phyloP scores from a whole-genome alignment of 2,329 filamentous ascomycete genomes.

The Trichoderma hamatum region DNA sequence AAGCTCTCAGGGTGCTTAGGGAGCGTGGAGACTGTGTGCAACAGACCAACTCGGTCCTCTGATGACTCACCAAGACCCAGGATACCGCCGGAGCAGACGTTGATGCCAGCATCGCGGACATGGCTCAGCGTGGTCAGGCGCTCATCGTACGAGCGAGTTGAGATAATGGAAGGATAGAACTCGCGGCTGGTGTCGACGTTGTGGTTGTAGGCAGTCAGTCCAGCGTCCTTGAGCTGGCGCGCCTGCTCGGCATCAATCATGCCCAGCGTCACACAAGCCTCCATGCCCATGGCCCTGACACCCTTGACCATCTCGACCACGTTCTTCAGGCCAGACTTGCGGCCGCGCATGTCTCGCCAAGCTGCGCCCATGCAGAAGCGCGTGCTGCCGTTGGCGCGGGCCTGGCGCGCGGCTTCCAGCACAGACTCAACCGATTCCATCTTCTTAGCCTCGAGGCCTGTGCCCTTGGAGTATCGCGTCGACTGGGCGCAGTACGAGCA shows the following conservation, averaged over 20 bases:
- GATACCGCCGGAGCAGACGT: conserved; percentile 89
- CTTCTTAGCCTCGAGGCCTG: conserved; percentile 78
- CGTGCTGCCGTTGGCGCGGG: conserved; percentile 82
- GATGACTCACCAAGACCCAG: conserved; percentile 80
- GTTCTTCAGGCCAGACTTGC: conserved; percentile 80
- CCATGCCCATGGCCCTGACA: conserved; percentile 81
- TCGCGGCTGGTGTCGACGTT: conserved; percentile 90
- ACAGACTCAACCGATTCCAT: conserved; percentile 81
- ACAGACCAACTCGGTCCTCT: conserved; percentile 77
- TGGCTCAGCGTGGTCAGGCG: conserved; percentile 76
- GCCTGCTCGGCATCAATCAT: conserved; percentile 87
- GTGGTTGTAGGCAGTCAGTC: conserved; percentile 91
- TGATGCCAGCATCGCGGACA: conserved; percentile 83
- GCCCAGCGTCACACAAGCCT: conserved; percentile 88
- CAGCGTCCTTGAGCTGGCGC: conserved; percentile 78
- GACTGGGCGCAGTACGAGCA: conserved; percentile 93
- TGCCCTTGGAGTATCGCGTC: conserved; percentile 74
- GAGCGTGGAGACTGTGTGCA: conserved; percentile 80
- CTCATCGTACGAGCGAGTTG: conserved; percentile 85
- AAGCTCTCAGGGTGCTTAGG: conserved; percentile 86
- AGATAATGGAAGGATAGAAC: conserved; percentile 85
- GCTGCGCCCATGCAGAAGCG: conserved; percentile 95
- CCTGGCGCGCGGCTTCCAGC: conserved; percentile 73
- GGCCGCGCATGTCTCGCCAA: conserved; percentile 91
- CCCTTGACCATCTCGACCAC: conserved; percentile 85